Percentiles rank a stretch among this genome's conserved stretches.
phyloP scores from a whole-genome alignment of 2,329 filamentous ascomycete genomes.

The Exophiala dermatitidis region DNA sequence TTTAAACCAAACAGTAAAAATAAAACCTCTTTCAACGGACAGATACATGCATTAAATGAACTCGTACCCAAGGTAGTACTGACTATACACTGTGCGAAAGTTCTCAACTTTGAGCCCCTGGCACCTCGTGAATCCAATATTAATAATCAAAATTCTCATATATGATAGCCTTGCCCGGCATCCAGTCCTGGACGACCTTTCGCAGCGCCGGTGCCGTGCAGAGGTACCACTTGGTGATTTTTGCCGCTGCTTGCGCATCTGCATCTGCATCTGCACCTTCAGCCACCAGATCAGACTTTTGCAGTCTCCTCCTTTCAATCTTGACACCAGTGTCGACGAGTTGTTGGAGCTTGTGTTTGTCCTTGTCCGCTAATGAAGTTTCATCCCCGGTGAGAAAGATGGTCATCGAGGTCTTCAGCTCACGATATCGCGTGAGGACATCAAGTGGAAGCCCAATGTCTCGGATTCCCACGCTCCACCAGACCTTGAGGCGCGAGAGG shows the following conservation, averaged over 20 bases:
- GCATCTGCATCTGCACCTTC: constrained; percentile 30
- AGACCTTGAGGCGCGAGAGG: constrained; percentile 45
- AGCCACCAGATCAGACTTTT: constrained; percentile 40
- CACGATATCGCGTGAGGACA: constrained; percentile 47
- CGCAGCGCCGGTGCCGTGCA: constrained; percentile 50
- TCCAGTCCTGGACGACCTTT: constrained; percentile 46
- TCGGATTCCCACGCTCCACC: constrained; percentile 59
- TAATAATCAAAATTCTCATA: constrained; percentile 58
- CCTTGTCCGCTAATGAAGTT: constrained; percentile 26
- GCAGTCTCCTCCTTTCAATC: constrained; percentile 43
- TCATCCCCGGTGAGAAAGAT: constrained; percentile 58
- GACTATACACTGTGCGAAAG: no score
- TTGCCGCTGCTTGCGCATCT: no score
- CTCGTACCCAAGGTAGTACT: no score
- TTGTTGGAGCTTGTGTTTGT: constrained; percentile 36
- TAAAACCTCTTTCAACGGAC: not conserved
- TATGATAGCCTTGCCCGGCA: constrained; percentile 48
- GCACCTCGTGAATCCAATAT: constrained; percentile 8
- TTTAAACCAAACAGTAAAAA: not conserved
- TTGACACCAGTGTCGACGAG: constrained; percentile 28
- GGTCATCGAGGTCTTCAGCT: constrained; percentile 46
- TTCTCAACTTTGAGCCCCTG: no score
- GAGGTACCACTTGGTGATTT: constrained; percentile 59
- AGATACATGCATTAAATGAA: no score
- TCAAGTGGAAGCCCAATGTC: constrained; percentile 60